Evolutionary conservation across 495 filamentous ascomycete species (phyloP).

Genomic region (Penicillium nucicola): DNA sequence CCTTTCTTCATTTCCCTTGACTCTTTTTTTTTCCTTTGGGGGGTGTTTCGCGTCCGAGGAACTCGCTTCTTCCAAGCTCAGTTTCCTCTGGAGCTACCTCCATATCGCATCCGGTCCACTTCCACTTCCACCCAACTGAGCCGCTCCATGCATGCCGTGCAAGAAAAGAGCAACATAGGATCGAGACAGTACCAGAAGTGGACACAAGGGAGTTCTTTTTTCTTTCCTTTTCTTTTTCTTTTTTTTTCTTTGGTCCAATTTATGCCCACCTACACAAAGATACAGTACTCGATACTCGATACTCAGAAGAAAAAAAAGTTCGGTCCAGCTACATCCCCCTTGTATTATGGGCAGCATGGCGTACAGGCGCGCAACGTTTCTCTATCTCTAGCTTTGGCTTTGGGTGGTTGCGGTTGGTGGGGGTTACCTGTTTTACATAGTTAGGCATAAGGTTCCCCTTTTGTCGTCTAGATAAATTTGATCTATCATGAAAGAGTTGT

Average conservation of each 20-base stretch:
- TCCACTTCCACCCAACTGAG: background rate
- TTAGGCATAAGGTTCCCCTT: constrained; percentile 18
- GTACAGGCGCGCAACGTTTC: constrained; percentile 37
- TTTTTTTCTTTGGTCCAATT: constrained; percentile 10
- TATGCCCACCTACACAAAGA: constrained; percentile 19
- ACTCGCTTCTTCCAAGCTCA: background rate
- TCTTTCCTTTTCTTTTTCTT: background rate
- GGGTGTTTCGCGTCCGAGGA: background rate
- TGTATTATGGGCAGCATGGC: constrained; percentile 48
- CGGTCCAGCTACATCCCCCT: constrained; percentile 23
- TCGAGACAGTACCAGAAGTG: background rate
- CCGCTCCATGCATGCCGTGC: background rate
- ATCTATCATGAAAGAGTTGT: constrained; percentile 15
- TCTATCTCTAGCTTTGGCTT: constrained; percentile 7
- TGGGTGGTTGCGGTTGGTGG: constrained; percentile 21
- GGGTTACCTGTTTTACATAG: constrained; percentile 24
- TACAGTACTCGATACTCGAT: too few species aligned
- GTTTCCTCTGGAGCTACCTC: too few species aligned
- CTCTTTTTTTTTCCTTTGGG: background rate
- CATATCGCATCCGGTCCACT: constrained; percentile 10
- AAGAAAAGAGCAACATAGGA: background rate
- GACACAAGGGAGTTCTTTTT: constrained; percentile 4
- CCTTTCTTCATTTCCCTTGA: background rate
- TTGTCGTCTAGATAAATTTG: constrained; percentile 24
- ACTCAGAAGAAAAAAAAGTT: constrained; percentile 27